Conservation (phyloP, 768 basidiomycete genomes). For the Infundibulicybe gibba region DNA sequence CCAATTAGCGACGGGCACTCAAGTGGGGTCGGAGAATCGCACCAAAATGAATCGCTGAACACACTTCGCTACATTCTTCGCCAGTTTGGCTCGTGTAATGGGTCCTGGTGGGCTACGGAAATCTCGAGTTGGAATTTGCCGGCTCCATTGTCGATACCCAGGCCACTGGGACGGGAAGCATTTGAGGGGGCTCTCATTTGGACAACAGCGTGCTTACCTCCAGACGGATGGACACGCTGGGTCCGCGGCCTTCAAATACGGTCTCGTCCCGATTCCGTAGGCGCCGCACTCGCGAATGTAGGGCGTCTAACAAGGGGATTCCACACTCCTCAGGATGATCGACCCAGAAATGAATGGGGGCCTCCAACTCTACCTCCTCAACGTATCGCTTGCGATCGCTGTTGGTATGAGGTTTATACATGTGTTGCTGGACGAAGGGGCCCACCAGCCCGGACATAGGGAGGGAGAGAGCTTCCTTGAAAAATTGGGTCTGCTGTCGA, state of each 20-base stretch:
- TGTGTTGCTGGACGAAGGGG: conserved; percentile 64
- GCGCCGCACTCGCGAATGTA: conserved; percentile 54
- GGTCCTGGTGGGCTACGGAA: conserved; percentile 76
- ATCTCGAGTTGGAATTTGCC: conserved; percentile 81
- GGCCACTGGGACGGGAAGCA: conserved; percentile 59
- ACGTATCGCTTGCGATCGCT: conserved; percentile 77
- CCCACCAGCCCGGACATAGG: conserved; percentile 30
- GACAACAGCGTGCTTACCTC: conserved; percentile 43
- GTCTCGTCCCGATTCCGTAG: conserved; percentile 56
- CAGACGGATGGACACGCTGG: conserved; percentile 76
- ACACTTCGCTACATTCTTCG: conserved; percentile 78
- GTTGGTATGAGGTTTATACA: conserved; percentile 75
- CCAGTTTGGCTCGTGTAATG: conserved; percentile 73
- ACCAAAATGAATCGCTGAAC: conserved; percentile 66
- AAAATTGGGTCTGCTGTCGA: conserved; percentile 40
- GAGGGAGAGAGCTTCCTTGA: conserved; percentile 35
- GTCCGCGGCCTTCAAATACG: conserved; percentile 71
- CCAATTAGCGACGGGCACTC: conserved; percentile 33
- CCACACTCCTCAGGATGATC: conserved; percentile 54
- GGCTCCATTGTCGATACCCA: conserved; percentile 72
- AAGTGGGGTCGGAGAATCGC: conserved; percentile 15
- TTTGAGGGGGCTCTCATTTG: conserved; percentile 2
- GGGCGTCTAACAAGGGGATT: conserved; percentile 59
- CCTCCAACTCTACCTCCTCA: conserved; percentile 59
- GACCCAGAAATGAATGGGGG: conserved; percentile 61